These are phyloP conservation scores for Phytophthora citrophthora DNA, from an alignment of 352 stramenopile species.

Conservation along the genomic window DNA sequence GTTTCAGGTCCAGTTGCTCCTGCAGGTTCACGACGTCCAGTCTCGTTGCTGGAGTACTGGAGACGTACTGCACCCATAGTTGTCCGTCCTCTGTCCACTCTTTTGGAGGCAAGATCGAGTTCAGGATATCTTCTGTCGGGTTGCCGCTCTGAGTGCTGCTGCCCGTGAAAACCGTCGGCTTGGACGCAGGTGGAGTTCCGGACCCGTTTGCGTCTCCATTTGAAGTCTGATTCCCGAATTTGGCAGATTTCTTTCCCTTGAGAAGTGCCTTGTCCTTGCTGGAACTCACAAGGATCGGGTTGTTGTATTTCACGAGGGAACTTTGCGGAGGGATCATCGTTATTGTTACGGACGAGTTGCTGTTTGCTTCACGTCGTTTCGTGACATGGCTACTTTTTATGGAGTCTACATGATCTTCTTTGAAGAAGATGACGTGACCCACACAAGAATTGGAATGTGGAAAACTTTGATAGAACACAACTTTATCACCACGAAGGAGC, in stretches of 20 bases:
- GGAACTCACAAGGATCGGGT: constrained; percentile 89
- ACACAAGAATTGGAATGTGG: no score
- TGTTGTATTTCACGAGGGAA: constrained; percentile 93
- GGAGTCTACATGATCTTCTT: not conserved
- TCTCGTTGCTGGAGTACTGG: constrained; percentile 89
- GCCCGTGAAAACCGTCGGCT: constrained; percentile 70
- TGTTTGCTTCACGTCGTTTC: constrained; percentile 21
- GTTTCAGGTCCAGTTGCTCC: constrained; percentile 89
- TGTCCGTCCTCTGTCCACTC: constrained; percentile 91
- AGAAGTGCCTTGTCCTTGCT: constrained; percentile 81
- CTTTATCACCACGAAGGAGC: no score
- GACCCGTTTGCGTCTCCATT: constrained; percentile 24
- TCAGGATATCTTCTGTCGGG: constrained; percentile 92
- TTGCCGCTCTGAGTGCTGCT: constrained; percentile 60
- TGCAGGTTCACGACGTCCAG: constrained; percentile 93
- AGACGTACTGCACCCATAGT: constrained; percentile 95
- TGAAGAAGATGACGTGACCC: no score
- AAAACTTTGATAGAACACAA: no score
- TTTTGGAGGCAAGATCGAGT: constrained; percentile 91
- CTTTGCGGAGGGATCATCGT: constrained; percentile 88
- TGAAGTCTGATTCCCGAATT: constrained; percentile 32
- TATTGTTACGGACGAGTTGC: not conserved
- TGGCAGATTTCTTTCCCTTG: constrained; percentile 47
- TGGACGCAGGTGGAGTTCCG: constrained; percentile 29
- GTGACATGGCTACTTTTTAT: constrained; percentile 14